These are phyloP conservation scores for Aspergillus terreus DNA, from an alignment of 2,329 filamentous ascomycete genomes.

Conservation along the genomic window DNA sequence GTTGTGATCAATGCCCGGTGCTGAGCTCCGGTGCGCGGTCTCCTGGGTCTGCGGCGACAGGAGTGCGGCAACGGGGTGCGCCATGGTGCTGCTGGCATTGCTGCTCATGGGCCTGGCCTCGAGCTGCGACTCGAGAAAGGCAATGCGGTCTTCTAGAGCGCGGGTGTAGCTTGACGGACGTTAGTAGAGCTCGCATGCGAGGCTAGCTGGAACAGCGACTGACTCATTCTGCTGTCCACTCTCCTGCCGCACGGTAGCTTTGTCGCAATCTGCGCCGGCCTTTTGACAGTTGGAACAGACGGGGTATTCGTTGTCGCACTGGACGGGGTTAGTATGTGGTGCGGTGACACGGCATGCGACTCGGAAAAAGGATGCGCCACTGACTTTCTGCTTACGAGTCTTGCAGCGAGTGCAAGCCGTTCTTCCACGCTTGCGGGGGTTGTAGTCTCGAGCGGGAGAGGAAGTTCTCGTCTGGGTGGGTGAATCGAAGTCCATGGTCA, in stretches of 20 bases:
- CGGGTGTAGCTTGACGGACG: constrained; percentile 38
- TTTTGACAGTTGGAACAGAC: constrained; percentile 45
- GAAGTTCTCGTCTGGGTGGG: constrained; percentile 19
- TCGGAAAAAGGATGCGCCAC: constrained; percentile 4
- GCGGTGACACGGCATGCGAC: neutral
- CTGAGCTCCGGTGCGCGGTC: constrained; percentile 13
- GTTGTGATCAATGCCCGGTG: constrained; percentile 30
- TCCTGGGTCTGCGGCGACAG: constrained; percentile 21
- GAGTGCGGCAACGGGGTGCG: constrained; percentile 19
- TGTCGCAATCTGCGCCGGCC: constrained; percentile 42
- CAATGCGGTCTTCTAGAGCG: constrained; percentile 40
- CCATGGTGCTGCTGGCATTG: constrained; percentile 11
- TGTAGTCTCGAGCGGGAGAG: constrained; percentile 29
- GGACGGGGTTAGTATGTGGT: neutral
- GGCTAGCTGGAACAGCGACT: constrained; percentile 5
- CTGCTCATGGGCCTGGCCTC: constrained; percentile 14
- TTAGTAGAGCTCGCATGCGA: constrained; percentile 4
- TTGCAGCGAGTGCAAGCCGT: constrained; percentile 47
- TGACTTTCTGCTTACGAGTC: constrained; percentile 44
- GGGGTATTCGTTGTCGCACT: constrained; percentile 45
- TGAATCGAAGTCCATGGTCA: constrained; percentile 18
- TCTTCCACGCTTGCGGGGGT: constrained; percentile 44
- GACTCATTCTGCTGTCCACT: constrained; percentile 34
- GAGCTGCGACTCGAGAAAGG: constrained; percentile 38
- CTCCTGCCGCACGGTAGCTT: constrained; percentile 40